phyloP scores from a whole-genome alignment of 2,329 filamentous ascomycete species.

The Colletotrichum gloeosporioides region DNA sequence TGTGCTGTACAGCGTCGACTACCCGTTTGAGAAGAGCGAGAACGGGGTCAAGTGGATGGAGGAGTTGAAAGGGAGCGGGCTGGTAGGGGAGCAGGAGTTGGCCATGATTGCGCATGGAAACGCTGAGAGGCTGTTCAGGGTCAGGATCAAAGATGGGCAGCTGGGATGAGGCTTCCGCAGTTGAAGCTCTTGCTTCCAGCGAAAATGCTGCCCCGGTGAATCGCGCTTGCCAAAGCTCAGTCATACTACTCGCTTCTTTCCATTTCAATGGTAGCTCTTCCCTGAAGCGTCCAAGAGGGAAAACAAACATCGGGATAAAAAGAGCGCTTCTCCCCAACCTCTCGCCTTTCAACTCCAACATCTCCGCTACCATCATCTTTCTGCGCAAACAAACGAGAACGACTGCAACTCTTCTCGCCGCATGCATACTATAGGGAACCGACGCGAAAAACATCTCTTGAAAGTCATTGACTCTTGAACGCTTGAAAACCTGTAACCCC shows the following conservation, averaged over 20 bases:
- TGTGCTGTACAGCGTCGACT: slow-evolving; percentile 63
- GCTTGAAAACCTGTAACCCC: background rate
- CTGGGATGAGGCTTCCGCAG: background rate
- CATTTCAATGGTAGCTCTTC: background rate
- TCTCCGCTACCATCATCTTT: background rate
- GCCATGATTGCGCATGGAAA: slow-evolving; percentile 55
- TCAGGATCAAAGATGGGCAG: slow-evolving; percentile 25
- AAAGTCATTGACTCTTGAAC: background rate
- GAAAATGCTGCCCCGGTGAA: background rate
- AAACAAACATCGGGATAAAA: background rate
- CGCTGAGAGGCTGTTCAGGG: slow-evolving; percentile 50
- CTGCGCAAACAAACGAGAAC: background rate
- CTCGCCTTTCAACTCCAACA: background rate
- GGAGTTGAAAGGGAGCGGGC: slow-evolving; percentile 51
- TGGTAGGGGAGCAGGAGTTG: slow-evolving; percentile 54
- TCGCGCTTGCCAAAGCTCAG: background rate
- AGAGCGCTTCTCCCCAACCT: background rate
- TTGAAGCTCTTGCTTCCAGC: background rate
- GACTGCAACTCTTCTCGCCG: background rate
- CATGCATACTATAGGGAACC: background rate
- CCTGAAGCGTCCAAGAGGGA: background rate
- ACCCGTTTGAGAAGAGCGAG: slow-evolving; percentile 58
- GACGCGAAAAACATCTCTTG: background rate
- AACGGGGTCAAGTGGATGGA: slow-evolving; percentile 52
- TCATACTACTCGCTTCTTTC: background rate